A percentile compares a stretch with the other conserved stretches of the same genome.
phyloP scores from a whole-genome alignment of 345 rosid species.

The Brassica rapa region DNA sequence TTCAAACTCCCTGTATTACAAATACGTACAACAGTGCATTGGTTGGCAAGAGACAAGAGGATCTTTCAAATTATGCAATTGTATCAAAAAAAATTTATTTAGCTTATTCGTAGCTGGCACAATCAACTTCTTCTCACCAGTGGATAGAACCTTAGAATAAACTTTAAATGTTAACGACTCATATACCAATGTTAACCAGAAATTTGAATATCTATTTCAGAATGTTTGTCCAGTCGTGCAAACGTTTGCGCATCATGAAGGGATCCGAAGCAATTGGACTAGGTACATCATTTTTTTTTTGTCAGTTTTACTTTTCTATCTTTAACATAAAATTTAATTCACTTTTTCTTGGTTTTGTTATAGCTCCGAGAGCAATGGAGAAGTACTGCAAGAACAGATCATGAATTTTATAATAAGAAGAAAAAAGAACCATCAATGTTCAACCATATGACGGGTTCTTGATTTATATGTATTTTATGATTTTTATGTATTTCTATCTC shows the following conservation, averaged over 20 bases:
- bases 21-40: slow-evolving; percentile 41
- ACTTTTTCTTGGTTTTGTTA: slow-evolving; percentile 14
- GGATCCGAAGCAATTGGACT: slow-evolving; percentile 97
- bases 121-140: slow-evolving; percentile 27
- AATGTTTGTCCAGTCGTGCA: slow-evolving; percentile 96
- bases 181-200: slow-evolving; percentile 22
- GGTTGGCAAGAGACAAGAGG: slow-evolving; percentile 44
- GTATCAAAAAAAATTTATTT: neutral
- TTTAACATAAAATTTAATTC: neutral
- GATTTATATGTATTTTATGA: slow-evolving; percentile 30
- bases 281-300: slow-evolving; percentile 45
- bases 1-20: slow-evolving; percentile 28
- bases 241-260: slow-evolving; percentile 94
- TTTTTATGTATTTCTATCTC: slow-evolving; percentile 24
- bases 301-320: neutral
- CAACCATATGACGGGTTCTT: slow-evolving; percentile 31
- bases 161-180: slow-evolving; percentile 20
- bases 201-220: slow-evolving; percentile 45
- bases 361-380: slow-evolving; percentile 46
- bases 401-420: slow-evolving; percentile 6
- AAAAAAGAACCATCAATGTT: slow-evolving; percentile 16
- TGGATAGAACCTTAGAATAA: slow-evolving; percentile 26
- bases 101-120: slow-evolving; percentile 39
- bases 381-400: slow-evolving; percentile 42
- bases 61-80: slow-evolving; percentile 27